Evolutionary conservation across 345 rosid genomes (phyloP).

Genomic region (Populus euphratica): DNA sequence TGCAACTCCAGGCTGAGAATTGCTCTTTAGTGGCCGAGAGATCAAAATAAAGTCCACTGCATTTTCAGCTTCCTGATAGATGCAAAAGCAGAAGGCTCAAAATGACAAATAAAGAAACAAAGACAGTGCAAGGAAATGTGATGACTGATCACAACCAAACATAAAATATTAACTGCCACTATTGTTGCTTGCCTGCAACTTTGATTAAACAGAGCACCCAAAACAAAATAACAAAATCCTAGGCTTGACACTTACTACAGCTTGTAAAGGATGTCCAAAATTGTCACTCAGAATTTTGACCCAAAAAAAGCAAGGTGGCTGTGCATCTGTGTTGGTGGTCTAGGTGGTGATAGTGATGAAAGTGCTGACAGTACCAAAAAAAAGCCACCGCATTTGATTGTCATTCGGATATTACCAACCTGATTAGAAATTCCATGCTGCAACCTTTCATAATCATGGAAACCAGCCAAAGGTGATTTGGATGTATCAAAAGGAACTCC

Average conservation of each 20-base stretch:
- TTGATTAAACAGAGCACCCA: neutral
- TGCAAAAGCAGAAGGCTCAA: constrained; percentile 8
- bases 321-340: neutral
- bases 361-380: neutral
- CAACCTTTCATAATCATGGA: constrained; percentile 68
- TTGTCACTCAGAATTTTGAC: neutral
- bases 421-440: constrained; percentile 46
- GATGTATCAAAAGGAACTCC: constrained; percentile 48
- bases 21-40: constrained; percentile 39
- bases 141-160: neutral
- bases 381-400: neutral
- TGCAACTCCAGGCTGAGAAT: constrained; percentile 35
- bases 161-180: neutral
- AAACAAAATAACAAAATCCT: neutral
- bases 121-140: neutral
- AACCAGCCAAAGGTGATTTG: constrained; percentile 67
- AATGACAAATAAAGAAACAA: neutral
- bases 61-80: constrained; percentile 49
- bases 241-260: neutral
- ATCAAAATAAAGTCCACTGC: constrained; percentile 74
- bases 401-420: constrained; percentile 38
- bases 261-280: neutral
- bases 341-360: neutral
- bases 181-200: neutral
- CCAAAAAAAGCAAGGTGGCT: too few relatives aligned